Evolutionary conservation across 169 alveolate species (phyloP), one percentile per base, ranked within the genome.

Genomic region (Cryptosporidium sp.): DNA sequence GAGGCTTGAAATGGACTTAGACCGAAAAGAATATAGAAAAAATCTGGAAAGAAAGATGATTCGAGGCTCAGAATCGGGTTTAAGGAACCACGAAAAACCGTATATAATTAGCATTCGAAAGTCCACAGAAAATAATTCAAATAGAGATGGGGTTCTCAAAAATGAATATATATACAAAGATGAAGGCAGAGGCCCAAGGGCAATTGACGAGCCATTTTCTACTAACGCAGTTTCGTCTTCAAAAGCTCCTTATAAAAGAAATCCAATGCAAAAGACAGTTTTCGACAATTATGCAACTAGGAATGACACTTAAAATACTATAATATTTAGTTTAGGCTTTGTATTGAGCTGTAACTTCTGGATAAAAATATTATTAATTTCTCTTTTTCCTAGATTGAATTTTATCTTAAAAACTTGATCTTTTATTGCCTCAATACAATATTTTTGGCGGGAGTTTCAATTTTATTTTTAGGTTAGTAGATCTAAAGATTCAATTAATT

Each of bases 151-250:
- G 2, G 10, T 33, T 37, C 31, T 73, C 18, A n/a, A 70, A 18
- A 29, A 70, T 45, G 86, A 73, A 55, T 41, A 59, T 37, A 21
- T 59, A 9, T 73, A 55, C 71, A 58, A 31, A 12, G 70, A 73
- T 59, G 80, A 80, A 33, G 89, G 89, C 3, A 80, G 75, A 33
- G 89, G 73, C 7, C 74, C 89, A 37, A 80, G 89, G 12, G 41
- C 5, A 10, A 65, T 16, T 3, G 12, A 21, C 1, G 45, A 55
- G 8, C 89, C 89, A 21, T 80, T 80, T 62, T 80, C 89, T 1
- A 80, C 89, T 14, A 41, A 21, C 29, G 50, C 67, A 31, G 89
- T 80, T 29, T 80, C 89, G 4, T 9, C 45, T 62, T 23, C 71
- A 10, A 61, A 29, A 29, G 29, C 51, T 31, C 71, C 43, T 18